Base-by-base conservation (phyloP, 2,329 filamentous ascomycete species). In the Botrytis pseudocinerea region DNA sequence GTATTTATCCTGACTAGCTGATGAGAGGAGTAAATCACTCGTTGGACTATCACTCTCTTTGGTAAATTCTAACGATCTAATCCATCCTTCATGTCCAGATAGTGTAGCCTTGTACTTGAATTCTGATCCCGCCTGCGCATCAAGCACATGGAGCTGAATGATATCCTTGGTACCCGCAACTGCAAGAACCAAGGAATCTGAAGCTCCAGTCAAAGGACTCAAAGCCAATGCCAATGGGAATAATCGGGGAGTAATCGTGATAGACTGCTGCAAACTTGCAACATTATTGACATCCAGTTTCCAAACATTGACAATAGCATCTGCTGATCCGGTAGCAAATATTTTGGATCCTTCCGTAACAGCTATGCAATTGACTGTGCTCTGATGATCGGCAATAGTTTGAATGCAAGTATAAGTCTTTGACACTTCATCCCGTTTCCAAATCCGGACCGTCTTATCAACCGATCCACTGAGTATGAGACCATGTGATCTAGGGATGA, bases 1-100 rank as follows among this genome's bases (percentile, higher is more conserved):
- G 79, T 98, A 99, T 83, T 97, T 98, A 82, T 99, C 96, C 82
- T 99, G 96, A 80, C 95, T 98, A 35, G 95, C 95, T 18, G 95
- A 98, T 0, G 95, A 94, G 32, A 99, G 87, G 35, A 98, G 83
- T 6, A 97, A 81, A 80, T 98, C 95, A 70, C 88, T 88, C 0
- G 84, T 82, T 0, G 82, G 76, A 35, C 83, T 83, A 3, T 84
- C 80, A 22, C 82, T 87, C 79, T 96, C 93, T 74, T 84, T 85
- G 1, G 89, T 88, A 77, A 99, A 96, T 75, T 91, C 91, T 20
- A 99, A 85, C 22, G 94, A 95, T 65, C 95, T 88, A 64, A 99
- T 90, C 96, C 96, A 99, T 73, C 93, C 95, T 82, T 99, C 96
- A 79, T 99, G 96, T 5, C 96, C 96, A 0, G 90, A 87, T 32